phyloP scores from a whole-genome alignment of 139 green algal genomes.

The Parachlorella kessleri region DNA sequence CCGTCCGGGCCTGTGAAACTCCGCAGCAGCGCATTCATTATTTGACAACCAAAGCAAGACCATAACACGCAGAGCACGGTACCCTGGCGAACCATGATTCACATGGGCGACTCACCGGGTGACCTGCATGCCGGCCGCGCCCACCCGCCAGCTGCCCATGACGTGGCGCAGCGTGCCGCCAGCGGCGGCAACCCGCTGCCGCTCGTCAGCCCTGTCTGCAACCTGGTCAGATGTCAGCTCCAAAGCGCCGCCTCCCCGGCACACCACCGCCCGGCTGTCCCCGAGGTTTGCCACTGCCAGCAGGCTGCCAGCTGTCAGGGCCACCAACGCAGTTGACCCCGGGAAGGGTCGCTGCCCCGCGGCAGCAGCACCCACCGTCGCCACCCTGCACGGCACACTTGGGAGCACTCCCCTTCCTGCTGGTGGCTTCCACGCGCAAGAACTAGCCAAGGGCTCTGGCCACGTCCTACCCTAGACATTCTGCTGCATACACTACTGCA shows the following conservation, averaged over 20 bases:
- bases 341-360: conserved; percentile 50
- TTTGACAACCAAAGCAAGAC: too few species aligned
- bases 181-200: conserved; percentile 60
- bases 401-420: too few species aligned
- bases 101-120: conserved; percentile 30
- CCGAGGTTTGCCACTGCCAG: conserved; percentile 86
- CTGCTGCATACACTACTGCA: too few species aligned
- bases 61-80: too few species aligned
- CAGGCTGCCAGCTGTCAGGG: conserved; percentile 51
- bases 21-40: too few species aligned
- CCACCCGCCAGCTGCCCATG: conserved; percentile 76
- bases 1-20: too few species aligned
- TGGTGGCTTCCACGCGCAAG: too few species aligned
- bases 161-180: conserved; percentile 50
- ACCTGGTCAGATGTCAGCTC: conserved; percentile 84
- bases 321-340: conserved; percentile 76
- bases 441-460: too few species aligned
- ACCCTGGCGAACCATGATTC: too few species aligned
- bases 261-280: conserved; percentile 89
- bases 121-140: conserved; percentile 73
- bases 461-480: too few species aligned
- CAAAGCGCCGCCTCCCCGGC: conserved; percentile 56
- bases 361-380: conserved; percentile 31
- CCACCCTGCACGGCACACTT: not conserved
- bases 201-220: conserved; percentile 69